Evolutionary conservation across 441 rosid species (phyloP).

Genomic region (Populus hybrid): DNA sequence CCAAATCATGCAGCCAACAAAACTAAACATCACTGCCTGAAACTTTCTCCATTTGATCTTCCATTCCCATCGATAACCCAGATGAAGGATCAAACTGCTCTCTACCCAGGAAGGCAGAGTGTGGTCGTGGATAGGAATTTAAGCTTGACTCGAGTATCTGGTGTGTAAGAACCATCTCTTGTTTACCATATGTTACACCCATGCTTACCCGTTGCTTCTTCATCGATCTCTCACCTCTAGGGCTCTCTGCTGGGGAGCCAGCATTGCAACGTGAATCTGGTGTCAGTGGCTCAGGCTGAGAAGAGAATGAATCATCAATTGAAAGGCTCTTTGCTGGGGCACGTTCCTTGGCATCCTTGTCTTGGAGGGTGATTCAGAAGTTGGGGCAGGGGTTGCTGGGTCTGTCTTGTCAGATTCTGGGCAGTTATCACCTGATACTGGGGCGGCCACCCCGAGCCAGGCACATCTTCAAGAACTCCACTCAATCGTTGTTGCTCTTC

Average conservation of each 20-base stretch:
- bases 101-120: slow-evolving; percentile 36
- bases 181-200: slow-evolving; percentile 37
- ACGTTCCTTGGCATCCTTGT: slow-evolving; percentile 62
- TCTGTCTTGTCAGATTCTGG: slow-evolving; percentile 69
- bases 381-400: slow-evolving; percentile 88
- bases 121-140: slow-evolving; percentile 55
- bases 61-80: slow-evolving; percentile 40
- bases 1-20: slow-evolving; percentile 11
- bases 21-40: slow-evolving; percentile 48
- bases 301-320: slow-evolving; percentile 72
- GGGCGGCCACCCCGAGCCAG: slow-evolving; percentile 41
- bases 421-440: slow-evolving; percentile 39
- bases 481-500: slow-evolving; percentile 94
- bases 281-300: slow-evolving; percentile 72
- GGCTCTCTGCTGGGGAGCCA: slow-evolving; percentile 55
- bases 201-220: slow-evolving; percentile 64
- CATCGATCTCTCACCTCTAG: slow-evolving; percentile 50
- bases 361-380: slow-evolving; percentile 77
- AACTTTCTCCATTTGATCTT: slow-evolving; percentile 49
- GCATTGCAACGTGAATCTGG: slow-evolving; percentile 76
- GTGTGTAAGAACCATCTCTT: slow-evolving; percentile 54
- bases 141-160: slow-evolving; percentile 84
- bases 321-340: slow-evolving; percentile 70
- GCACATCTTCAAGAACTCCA: slow-evolving; percentile 64
- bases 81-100: slow-evolving; percentile 55